phyloP scores from a whole-genome alignment of 176 grass and related monocot species.

The Triticum dicoccoides region DNA sequence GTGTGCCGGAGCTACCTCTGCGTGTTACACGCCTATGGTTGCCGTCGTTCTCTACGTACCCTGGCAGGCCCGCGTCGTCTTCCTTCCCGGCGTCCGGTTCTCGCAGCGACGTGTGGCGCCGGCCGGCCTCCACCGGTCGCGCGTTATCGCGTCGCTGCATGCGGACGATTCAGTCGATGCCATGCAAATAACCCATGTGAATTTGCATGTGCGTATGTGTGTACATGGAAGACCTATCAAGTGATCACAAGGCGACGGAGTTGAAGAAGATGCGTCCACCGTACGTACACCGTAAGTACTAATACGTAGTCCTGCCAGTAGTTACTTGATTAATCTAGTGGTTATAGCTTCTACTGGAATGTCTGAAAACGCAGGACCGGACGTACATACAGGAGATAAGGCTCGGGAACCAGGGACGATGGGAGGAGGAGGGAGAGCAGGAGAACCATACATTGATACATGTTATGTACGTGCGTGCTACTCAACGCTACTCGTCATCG shows the following conservation, averaged over 20 bases:
- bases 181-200: not conserved
- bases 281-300: too few relatives aligned
- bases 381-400: too few relatives aligned
- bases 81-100: not conserved
- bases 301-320: too few relatives aligned
- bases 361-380: too few relatives aligned
- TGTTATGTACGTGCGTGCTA: not conserved
- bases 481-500: not conserved
- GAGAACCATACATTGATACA: not conserved
- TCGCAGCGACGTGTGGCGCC: not conserved
- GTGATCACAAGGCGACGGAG: not conserved
- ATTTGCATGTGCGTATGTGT: not conserved
- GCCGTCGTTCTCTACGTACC: not conserved
- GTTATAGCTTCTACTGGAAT: too few relatives aligned
- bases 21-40: not conserved
- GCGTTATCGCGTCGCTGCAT: not conserved
- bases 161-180: not conserved
- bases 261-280: not conserved
- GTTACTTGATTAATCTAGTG: too few relatives aligned
- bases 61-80: not conserved
- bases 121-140: not conserved
- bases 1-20: not conserved
- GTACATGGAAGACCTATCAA: not conserved
- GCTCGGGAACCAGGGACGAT: too few relatives aligned
- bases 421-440: not conserved